These are phyloP conservation scores for Fusarium pininemorale DNA, from an alignment of 2,329 filamentous ascomycete species.

Conservation along the genomic window DNA sequence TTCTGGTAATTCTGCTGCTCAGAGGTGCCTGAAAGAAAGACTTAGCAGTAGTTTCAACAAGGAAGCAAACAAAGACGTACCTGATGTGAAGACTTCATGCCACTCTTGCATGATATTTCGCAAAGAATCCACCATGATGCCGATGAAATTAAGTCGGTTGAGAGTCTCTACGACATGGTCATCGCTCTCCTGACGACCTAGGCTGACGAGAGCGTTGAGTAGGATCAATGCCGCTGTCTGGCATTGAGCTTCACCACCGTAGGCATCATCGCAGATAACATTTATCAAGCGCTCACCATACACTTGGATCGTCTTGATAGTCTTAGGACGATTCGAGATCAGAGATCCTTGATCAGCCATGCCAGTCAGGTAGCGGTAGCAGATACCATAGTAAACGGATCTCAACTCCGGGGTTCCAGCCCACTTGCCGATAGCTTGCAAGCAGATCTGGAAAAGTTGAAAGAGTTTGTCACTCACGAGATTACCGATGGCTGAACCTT, in stretches of 20 bases:
- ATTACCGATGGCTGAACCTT: conserved; percentile 65
- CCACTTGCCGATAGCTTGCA: conserved; percentile 80
- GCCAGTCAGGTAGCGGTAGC: conserved; percentile 82
- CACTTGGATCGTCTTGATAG: conserved; percentile 74
- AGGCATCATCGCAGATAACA: conserved; percentile 91
- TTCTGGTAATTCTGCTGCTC: conserved; percentile 65
- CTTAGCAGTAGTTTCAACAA: conserved; percentile 17
- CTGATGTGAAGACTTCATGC: conserved; percentile 62
- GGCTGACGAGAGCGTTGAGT: conserved; percentile 78
- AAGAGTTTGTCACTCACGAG: conserved; percentile 89
- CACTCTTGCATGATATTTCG: conserved; percentile 80
- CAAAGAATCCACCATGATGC: conserved; percentile 88
- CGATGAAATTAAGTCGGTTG: conserved; percentile 88
- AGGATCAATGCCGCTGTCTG: conserved; percentile 87
- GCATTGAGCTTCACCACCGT: conserved; percentile 81
- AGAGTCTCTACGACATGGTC: conserved; percentile 81
- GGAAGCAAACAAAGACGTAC: conserved; percentile 53
- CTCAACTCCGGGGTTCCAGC: conserved; percentile 76
- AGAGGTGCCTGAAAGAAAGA: conserved; percentile 45
- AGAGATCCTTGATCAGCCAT: conserved; percentile 66
- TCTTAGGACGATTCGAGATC: conserved; percentile 62
- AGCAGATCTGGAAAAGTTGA: conserved; percentile 87
- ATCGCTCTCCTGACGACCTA: conserved; percentile 77
- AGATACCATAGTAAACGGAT: conserved; percentile 90
- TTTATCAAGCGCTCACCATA: conserved; percentile 84